A percentile compares a stretch with the other conserved stretches of the same genome.
phyloP scores from a whole-genome alignment of 257 asterid genomes.

The Solanum appendiculatum region DNA sequence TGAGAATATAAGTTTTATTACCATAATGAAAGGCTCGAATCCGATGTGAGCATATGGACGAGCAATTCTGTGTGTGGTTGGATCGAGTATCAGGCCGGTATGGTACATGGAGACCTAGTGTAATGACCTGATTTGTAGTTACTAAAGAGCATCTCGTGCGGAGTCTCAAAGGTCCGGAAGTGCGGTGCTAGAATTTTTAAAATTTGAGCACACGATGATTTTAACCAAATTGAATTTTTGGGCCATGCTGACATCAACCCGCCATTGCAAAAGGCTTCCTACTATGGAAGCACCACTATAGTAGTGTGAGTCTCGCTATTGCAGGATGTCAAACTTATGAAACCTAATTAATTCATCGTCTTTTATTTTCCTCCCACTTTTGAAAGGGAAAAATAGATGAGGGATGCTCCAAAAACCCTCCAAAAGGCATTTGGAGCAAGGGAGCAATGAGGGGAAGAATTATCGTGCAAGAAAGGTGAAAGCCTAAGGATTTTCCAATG shows the following conservation, averaged over 20 bases:
- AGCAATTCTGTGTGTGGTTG: too few species aligned
- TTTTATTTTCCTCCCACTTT: background rate
- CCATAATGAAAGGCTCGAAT: too few species aligned
- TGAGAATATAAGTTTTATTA: too few species aligned
- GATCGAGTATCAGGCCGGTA: too few species aligned
- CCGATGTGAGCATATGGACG: too few species aligned
- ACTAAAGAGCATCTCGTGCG: background rate
- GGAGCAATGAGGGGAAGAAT: background rate
- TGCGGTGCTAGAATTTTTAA: background rate
- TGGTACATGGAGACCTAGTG: too few species aligned
- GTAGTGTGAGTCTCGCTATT: background rate
- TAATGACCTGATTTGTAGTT: background rate
- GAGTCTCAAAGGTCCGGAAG: background rate
- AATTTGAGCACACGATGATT: background rate
- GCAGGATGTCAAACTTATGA: background rate
- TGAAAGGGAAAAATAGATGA: background rate
- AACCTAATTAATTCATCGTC: background rate
- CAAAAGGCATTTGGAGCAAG: background rate
- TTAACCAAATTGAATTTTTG: too few species aligned
- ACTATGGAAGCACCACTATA: background rate
- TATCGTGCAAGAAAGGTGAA: background rate
- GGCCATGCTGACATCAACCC: background rate
- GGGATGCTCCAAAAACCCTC: background rate
- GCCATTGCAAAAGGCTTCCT: background rate
- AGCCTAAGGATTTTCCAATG: background rate